Evolutionary conservation across 352 stramenopile genomes (phyloP).

Genomic region (Phytopythium helicoides): DNA sequence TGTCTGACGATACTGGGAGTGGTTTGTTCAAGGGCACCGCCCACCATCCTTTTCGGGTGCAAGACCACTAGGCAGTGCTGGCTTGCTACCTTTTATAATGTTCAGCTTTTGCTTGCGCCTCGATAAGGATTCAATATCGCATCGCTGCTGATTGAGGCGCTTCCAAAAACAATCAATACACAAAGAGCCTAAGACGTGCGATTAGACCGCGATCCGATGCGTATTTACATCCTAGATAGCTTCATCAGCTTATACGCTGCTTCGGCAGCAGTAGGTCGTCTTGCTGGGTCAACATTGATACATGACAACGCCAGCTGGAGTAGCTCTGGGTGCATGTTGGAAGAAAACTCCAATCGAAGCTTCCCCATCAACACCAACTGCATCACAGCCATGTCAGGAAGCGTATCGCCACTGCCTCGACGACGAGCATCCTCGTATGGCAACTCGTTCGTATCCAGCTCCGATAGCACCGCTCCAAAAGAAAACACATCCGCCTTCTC

Average conservation of each 20-base stretch:
- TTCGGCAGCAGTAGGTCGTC: slow-evolving; percentile 6
- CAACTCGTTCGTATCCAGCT: slow-evolving; percentile 29
- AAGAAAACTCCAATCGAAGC: slow-evolving; percentile 24
- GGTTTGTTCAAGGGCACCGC: no score
- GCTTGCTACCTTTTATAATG: no score
- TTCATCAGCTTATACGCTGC: slow-evolving; percentile 20
- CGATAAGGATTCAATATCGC: no score
- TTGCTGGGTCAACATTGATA: background rate
- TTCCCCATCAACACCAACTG: slow-evolving; percentile 28
- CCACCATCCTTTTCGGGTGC: no score
- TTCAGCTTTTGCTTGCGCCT: no score
- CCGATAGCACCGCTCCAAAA: slow-evolving; percentile 26
- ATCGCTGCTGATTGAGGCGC: no score
- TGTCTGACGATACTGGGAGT: no score
- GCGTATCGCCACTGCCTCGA: slow-evolving; percentile 21
- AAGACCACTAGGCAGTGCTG: no score
- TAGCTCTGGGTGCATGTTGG: background rate
- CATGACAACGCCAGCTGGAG: background rate
- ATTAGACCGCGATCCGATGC: no score
- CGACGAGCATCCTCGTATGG: slow-evolving; percentile 28
- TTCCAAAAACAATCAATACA: no score
- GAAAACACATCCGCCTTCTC: slow-evolving; percentile 32
- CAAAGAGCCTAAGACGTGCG: no score
- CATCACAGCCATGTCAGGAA: slow-evolving; percentile 26
- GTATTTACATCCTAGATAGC: no score